Evolutionary conservation across 345 rosid species (phyloP), one percentile per base, ranked within the genome.

Genomic region (Combretum micranthum): DNA sequence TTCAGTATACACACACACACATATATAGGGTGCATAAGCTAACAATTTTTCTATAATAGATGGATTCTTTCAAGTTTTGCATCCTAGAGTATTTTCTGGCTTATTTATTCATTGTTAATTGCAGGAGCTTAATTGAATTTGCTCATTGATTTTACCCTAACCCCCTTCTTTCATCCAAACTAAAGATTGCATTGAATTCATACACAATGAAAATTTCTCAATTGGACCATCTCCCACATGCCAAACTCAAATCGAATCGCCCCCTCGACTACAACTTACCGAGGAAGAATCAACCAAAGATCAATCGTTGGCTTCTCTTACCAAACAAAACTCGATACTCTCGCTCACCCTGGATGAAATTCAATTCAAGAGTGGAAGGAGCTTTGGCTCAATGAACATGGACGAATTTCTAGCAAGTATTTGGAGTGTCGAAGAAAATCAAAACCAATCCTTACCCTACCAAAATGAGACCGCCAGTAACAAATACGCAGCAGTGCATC

Each of bases 341-440:
- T 82, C 95, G 0, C 83, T 88, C 8, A 91, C 96, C 23, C 87
- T 88, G 32, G 86, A 82, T 7, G 96, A 91, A 58, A 85, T 91
- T 47, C 90, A 88, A 56, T 70, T 63, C 57, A 82, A 88, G 73
- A 86, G 96, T 11, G 95, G 98, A 14, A 88, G 72, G 78, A 71
- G 68, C 65, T 62, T 91, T 1, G 98, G 96, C 4, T 81, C 88
- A 12, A 91, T 91, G 98, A 88, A 80, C 79, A 88, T 91, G 95
- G 96, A 91, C 59, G 95, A 88, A 64, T 88, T 91, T 64, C 74
- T 91, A 1, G 75, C 88, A 13, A 88, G 74, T 64, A 49, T 91
- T 44, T 91, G 95, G 98, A 77, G 59, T 16, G 84, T 69, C 0
- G 86, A 82, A 2, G 92, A 86, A 0, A 75, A 71, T 42, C 81